These are phyloP conservation scores for Inga oerstediana DNA, from an alignment of 306 rosid species.

Conservation along the genomic window DNA sequence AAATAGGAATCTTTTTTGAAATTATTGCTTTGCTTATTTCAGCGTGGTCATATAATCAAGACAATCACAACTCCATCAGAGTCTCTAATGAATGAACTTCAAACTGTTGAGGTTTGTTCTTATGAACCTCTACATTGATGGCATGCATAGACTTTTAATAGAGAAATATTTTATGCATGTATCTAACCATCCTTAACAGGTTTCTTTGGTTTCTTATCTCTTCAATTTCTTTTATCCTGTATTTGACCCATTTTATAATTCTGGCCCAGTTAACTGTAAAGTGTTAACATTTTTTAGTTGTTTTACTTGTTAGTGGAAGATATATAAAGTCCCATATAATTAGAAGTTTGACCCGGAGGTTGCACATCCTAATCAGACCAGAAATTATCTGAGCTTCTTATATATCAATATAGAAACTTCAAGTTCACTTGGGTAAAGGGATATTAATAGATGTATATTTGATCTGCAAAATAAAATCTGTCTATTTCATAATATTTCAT, in stretches of 20 bases:
- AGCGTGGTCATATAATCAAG: conserved; percentile 90
- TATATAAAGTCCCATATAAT: conserved; percentile 8
- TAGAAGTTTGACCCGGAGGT: background rate
- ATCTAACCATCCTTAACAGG: background rate
- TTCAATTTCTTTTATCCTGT: background rate
- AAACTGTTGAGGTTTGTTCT: conserved; percentile 82
- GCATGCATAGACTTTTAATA: conserved; percentile 9
- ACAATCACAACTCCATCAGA: conserved; percentile 93
- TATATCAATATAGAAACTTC: background rate
- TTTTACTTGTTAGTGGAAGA: conserved; percentile 7
- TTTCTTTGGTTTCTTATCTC: background rate
- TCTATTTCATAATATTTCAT: background rate
- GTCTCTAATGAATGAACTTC: conserved; percentile 95
- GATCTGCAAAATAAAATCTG: background rate
- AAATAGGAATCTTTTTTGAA: background rate
- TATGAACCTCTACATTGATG: conserved; percentile 16
- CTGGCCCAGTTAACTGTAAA: background rate
- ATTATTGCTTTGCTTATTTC: conserved; percentile 41
- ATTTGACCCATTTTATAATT: background rate
- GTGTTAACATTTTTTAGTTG: background rate
- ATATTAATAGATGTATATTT: conserved; percentile 10
- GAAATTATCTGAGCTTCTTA: conserved; percentile 14
- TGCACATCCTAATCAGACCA: conserved; percentile 6
- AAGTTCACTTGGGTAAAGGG: background rate
- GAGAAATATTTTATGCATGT: background rate